Percentiles rank a stretch among this genome's conserved stretches.
These are phyloP conservation scores for Inga laurina DNA, from an alignment of 306 rosid species.

Conservation along the genomic window DNA sequence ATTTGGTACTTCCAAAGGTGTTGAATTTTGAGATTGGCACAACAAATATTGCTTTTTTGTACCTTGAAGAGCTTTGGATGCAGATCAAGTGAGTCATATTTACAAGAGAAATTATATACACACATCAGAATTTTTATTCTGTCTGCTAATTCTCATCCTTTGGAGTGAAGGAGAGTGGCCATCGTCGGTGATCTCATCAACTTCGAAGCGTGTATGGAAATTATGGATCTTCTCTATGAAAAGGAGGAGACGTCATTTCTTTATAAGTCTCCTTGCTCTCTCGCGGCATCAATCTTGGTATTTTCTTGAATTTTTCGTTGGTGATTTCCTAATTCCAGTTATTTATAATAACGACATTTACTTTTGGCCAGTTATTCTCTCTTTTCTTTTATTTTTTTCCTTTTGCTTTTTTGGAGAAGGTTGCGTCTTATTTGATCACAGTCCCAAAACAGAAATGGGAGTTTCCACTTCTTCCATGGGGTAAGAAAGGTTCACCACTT, in stretches of 20 bases:
- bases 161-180: conserved; percentile 67
- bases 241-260: conserved; percentile 64
- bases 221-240: conserved; percentile 89
- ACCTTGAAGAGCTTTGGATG: conserved; percentile 71
- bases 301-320: not conserved
- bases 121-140: conserved; percentile 15
- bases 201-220: conserved; percentile 76
- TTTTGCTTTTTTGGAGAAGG: conserved; percentile 37
- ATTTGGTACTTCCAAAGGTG: conserved; percentile 49
- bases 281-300: conserved; percentile 88
- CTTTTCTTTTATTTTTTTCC: not conserved
- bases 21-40: conserved; percentile 84
- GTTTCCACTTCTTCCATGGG: conserved; percentile 90
- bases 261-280: conserved; percentile 53
- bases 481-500: conserved; percentile 44
- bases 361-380: not conserved
- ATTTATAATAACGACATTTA: not conserved
- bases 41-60: conserved; percentile 55
- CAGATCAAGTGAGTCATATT: conserved; percentile 60
- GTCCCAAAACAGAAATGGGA: conserved; percentile 79
- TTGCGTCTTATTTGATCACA: conserved; percentile 70
- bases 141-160: conserved; percentile 3
- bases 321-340: not conserved
- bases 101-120: not conserved
- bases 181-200: conserved; percentile 76